A percentile compares a stretch with the other conserved stretches of the same genome.
Conservation (phyloP, 495 filamentous ascomycete species). For the Neurospora tetrasperma region DNA sequence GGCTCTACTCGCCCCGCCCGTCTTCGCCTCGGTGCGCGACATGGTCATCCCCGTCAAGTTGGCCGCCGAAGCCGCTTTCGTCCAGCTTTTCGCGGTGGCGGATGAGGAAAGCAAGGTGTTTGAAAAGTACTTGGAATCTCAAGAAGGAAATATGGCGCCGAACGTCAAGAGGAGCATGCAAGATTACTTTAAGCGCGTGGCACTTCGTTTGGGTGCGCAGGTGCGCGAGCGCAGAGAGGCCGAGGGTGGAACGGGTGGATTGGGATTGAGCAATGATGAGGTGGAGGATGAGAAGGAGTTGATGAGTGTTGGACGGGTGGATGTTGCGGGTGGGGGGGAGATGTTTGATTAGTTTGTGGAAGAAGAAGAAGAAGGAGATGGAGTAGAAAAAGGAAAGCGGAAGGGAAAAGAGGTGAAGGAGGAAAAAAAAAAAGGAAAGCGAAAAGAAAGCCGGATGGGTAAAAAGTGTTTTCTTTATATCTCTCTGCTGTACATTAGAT, state of each 20-base stretch:
- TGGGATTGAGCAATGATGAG: conserved; percentile 81
- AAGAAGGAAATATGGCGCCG: conserved; percentile 41
- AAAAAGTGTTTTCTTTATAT: too few species aligned
- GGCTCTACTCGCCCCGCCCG: conserved; percentile 60
- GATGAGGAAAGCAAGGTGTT: conserved; percentile 79
- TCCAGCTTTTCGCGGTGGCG: conserved; percentile 87
- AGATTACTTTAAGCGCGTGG: conserved; percentile 94
- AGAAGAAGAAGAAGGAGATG: neutral
- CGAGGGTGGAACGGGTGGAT: conserved; percentile 75
- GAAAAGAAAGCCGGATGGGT: too few species aligned
- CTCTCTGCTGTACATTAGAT: too few species aligned
- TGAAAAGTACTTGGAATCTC: conserved; percentile 66
- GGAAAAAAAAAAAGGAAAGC: too few species aligned
- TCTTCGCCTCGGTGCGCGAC: conserved; percentile 87
- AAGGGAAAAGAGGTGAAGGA: too few species aligned
- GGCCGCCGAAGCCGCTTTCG: conserved; percentile 86
- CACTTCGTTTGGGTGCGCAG: conserved; percentile 68
- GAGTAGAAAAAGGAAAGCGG: too few species aligned
- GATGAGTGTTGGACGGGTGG: conserved; percentile 88
- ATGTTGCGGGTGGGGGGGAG: conserved; percentile 51
- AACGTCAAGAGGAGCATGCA: conserved; percentile 81
- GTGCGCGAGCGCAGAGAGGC: conserved; percentile 81
- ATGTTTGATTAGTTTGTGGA: conserved; percentile 38
- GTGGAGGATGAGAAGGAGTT: conserved; percentile 89
- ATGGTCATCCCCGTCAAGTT: conserved; percentile 93